phyloP scores from a whole-genome alignment of 768 basidiomycete species.

The Xerocomellus intermedius region DNA sequence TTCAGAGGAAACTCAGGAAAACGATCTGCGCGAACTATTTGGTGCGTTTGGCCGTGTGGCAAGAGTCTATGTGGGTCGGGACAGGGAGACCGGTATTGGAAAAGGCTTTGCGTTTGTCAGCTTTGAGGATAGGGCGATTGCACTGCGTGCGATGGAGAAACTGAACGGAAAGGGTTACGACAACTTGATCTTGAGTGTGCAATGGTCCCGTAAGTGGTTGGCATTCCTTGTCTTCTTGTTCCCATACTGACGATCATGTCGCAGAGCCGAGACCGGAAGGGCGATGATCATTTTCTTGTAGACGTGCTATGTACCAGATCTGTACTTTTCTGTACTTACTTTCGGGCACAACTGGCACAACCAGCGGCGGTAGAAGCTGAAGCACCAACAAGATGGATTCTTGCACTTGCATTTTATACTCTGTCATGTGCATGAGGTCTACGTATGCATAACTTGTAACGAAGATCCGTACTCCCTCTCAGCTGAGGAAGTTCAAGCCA shows the following conservation, averaged over 20 bases:
- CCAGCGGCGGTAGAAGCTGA: too few species aligned
- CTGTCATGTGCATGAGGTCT: too few species aligned
- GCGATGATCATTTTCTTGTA: conserved; percentile 18
- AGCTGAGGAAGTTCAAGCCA: too few species aligned
- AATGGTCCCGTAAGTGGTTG: conserved; percentile 58
- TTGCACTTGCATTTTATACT: too few species aligned
- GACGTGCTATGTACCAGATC: conserved; percentile 1
- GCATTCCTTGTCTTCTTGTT: not conserved
- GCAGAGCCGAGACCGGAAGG: conserved; percentile 46
- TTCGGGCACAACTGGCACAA: too few species aligned
- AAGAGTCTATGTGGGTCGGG: conserved; percentile 91
- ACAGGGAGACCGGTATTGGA: conserved; percentile 90
- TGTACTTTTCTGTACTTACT: not conserved
- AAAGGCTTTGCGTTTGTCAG: conserved; percentile 98
- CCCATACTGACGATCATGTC: not conserved
- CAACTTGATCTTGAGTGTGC: conserved; percentile 75
- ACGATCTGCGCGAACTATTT: conserved; percentile 91
- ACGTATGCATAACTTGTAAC: too few species aligned
- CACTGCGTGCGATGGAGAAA: conserved; percentile 88
- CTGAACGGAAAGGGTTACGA: conserved; percentile 91
- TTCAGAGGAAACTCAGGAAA: conserved; percentile 92
- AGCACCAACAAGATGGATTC: too few species aligned
- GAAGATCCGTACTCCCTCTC: too few species aligned
- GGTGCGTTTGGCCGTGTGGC: conserved; percentile 80
- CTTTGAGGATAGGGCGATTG: conserved; percentile 79